These are phyloP conservation scores for Cadophora luteo-olivacea DNA, from an alignment of 2,329 filamentous ascomycete species.

Conservation along the genomic window DNA sequence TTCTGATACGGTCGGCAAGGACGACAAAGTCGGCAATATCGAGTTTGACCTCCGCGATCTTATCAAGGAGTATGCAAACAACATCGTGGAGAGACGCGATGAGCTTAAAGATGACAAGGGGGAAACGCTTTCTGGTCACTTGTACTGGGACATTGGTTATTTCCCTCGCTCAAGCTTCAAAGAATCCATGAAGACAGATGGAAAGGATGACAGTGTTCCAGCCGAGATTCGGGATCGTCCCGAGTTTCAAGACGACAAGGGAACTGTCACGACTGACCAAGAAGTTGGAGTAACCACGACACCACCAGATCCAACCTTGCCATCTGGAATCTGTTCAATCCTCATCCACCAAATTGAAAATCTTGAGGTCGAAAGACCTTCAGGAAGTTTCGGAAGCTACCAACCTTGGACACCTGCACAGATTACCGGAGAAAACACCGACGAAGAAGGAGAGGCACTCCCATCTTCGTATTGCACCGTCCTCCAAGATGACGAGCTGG, in stretches of 20 bases:
- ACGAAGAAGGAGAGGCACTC: conserved; percentile 30
- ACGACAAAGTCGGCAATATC: conserved; percentile 34
- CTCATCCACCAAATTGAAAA: conserved; percentile 35
- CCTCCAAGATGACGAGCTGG: conserved; percentile 32
- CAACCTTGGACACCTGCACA: conserved; percentile 33
- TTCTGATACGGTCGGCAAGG: conserved; percentile 28
- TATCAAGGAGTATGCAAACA: conserved; percentile 32
- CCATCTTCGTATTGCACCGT: conserved; percentile 34
- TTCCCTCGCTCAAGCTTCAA: conserved; percentile 32
- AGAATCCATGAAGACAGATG: conserved; percentile 29
- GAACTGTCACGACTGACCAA: conserved; percentile 29
- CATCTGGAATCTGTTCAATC: conserved; percentile 33
- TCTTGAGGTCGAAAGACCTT: conserved; percentile 30
- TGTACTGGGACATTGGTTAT: conserved; percentile 35
- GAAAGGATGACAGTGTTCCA: conserved; percentile 28
- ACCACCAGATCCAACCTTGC: conserved; percentile 31
- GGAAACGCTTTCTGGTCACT: conserved; percentile 24
- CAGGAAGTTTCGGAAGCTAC: conserved; percentile 31
- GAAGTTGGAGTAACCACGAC: conserved; percentile 32
- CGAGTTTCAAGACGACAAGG: conserved; percentile 32
- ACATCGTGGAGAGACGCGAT: conserved; percentile 27
- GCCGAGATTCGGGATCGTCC: conserved; percentile 27
- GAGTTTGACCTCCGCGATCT: conserved; percentile 32
- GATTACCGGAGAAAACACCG: conserved; percentile 34
- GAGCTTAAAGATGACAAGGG: conserved; percentile 31